Evolutionary conservation across 176 grass and related monocot species (phyloP), one percentile per base, ranked within the genome.

Genomic region (Panicum miliaceum): DNA sequence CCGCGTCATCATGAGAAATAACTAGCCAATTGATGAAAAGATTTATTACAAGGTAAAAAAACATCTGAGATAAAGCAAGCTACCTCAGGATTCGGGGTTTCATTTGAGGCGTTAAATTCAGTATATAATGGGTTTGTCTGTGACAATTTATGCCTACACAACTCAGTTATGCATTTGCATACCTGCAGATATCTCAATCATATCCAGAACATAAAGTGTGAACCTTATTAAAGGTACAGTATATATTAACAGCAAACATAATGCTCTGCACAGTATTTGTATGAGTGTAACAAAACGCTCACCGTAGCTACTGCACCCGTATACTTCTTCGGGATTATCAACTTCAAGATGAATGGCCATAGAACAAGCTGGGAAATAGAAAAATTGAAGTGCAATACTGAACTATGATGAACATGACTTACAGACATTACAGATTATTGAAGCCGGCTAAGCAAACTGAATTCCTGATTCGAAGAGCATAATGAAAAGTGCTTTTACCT

Each of bases 141-240:
- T 27, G 85, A 91, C 48, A 85, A 80, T 64, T 90, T 98, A 86
- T 90, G 88, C 83, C 96, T 93, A 64, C 93, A 91, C 62, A 98
- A 82, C 74, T 98, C 96, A 86, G 92, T 95, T 93, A 98, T 91
- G 88, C 96, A 95, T 92, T 89, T 98, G 83, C 96, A 98, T 74
- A 98, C 89, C 96, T 98, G 90, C 78, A 91, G 22, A 75, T 82
- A 90, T 56, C 13, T 35, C 88, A 74, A 67, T 79, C 47, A 84
- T 80, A 67, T 35, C 26, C 16, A 70, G 19, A 68, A 43, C 40
- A 82, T 76, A 65, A 79, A 53, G 18, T 74, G n/a, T 7, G 16
- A 68, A 81, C 77, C 23, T 64, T 29, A 84, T 67, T 67, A 70
- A 59, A 60, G 79, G 54, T 53, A 56, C 46, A 60, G 23, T 76